A percentile compares a stretch with the other conserved stretches of the same genome.
phyloP scores from a whole-genome alignment of 2,329 filamentous ascomycete species.

The Ophioceras dolichostomum region DNA sequence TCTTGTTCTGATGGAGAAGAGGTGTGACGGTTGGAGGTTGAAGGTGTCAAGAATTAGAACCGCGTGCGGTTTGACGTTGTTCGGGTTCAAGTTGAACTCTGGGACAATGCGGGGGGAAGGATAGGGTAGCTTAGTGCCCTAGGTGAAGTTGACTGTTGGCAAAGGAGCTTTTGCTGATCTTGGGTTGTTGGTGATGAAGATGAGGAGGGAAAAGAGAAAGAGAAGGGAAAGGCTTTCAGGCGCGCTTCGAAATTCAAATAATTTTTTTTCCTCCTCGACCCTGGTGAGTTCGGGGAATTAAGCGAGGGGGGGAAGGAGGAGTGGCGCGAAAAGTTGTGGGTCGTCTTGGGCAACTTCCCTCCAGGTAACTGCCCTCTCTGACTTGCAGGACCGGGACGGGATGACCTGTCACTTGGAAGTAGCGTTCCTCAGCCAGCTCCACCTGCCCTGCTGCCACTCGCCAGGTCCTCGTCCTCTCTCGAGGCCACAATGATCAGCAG shows the following conservation, averaged over 20 bases:
- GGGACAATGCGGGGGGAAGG: conserved; percentile 53
- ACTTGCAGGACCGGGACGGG: too few relatives aligned
- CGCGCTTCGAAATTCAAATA: conserved; percentile 20
- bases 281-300: conserved; percentile 13
- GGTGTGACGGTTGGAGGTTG: conserved; percentile 22
- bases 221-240: conserved; percentile 14
- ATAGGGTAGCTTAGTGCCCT: conserved; percentile 88
- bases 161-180: conserved; percentile 20
- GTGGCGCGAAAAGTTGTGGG: conserved; percentile 8
- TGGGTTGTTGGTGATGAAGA: conserved; percentile 18
- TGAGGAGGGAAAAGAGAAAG: conserved; percentile 16
- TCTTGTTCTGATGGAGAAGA: conserved; percentile 29
- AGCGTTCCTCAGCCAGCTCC: too few relatives aligned
- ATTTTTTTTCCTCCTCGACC: conserved; percentile 17
- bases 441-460: too few relatives aligned
- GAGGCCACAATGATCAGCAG: too few relatives aligned
- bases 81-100: conserved; percentile 49
- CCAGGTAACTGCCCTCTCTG: too few relatives aligned
- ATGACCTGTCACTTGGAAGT: too few relatives aligned
- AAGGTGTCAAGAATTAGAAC: conserved; percentile 17
- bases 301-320: conserved; percentile 17
- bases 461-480: too few relatives aligned
- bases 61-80: conserved; percentile 28
- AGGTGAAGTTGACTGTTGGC: conserved; percentile 33
- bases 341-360: too few relatives aligned